Conservation (phyloP, 1,284 basidiomycete genomes). For the Puccinia hordei region DNA sequence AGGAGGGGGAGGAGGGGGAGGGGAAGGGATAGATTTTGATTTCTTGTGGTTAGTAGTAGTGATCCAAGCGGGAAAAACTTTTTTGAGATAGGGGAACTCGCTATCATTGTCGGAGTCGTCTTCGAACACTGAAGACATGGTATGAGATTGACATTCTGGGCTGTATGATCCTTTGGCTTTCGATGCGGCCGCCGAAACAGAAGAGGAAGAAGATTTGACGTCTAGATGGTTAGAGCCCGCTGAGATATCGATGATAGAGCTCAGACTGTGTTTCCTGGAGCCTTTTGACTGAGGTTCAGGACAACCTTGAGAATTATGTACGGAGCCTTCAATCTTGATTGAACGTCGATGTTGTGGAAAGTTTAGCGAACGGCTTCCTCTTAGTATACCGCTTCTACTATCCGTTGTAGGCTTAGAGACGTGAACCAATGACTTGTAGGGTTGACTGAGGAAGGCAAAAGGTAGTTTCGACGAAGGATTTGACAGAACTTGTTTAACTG, state of each 20-base stretch:
- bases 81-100: neutral
- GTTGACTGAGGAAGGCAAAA: constrained; percentile 2
- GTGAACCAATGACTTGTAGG: neutral
- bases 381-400: neutral
- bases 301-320: neutral
- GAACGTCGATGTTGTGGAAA: neutral
- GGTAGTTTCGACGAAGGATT: neutral
- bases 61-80: constrained; percentile 16
- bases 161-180: neutral
- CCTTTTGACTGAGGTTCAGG: neutral
- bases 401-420: neutral
- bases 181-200: too few relatives aligned
- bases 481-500: neutral
- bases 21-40: neutral
- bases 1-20: too few relatives aligned
- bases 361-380: neutral
- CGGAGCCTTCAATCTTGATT: neutral
- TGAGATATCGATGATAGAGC: neutral
- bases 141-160: constrained; percentile 8
- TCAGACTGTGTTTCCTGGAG: neutral
- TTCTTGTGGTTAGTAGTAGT: neutral
- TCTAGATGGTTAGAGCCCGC: neutral
- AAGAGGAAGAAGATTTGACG: too few relatives aligned
- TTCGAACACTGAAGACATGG: constrained; percentile 14
- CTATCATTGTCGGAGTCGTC: constrained; percentile 12